These are phyloP conservation scores for Gossypium turneri DNA, from an alignment of 345 rosid species.

Conservation along the genomic window DNA sequence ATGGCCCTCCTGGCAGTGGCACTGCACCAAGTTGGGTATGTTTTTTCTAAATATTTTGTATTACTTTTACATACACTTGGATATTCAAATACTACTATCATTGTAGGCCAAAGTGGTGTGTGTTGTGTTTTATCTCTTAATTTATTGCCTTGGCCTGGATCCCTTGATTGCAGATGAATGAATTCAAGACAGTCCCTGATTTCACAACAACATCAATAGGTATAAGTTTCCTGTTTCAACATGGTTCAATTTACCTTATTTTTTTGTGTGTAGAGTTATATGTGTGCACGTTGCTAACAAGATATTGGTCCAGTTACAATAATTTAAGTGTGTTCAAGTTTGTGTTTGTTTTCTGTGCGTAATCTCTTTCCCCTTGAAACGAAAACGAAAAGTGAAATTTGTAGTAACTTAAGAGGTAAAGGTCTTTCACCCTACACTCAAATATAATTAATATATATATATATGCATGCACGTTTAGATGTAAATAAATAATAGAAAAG, in stretches of 20 bases:
- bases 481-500: not conserved
- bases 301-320: too few species aligned
- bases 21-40: conserved; percentile 87
- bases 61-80: too few species aligned
- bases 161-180: conserved; percentile 63
- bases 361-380: too few species aligned
- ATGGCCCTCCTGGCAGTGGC: conserved; percentile 60
- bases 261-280: too few species aligned
- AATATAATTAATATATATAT: too few species aligned
- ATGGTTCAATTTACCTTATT: conserved; percentile 33
- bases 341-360: too few species aligned
- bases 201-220: conserved; percentile 57
- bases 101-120: not conserved
- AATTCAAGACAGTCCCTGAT: conserved; percentile 63
- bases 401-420: too few species aligned
- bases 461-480: not conserved
- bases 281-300: too few species aligned
- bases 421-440: too few species aligned
- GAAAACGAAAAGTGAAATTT: too few species aligned
- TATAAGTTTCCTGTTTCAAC: conserved; percentile 33
- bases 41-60: not conserved
- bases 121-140: not conserved
- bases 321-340: too few species aligned
- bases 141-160: not conserved
- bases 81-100: not conserved